Evolutionary conservation across 192 early-diverging fungal genomes (phyloP), one percentile per base, ranked within the genome.

Genomic region (Neocallimastix lanati): DNA sequence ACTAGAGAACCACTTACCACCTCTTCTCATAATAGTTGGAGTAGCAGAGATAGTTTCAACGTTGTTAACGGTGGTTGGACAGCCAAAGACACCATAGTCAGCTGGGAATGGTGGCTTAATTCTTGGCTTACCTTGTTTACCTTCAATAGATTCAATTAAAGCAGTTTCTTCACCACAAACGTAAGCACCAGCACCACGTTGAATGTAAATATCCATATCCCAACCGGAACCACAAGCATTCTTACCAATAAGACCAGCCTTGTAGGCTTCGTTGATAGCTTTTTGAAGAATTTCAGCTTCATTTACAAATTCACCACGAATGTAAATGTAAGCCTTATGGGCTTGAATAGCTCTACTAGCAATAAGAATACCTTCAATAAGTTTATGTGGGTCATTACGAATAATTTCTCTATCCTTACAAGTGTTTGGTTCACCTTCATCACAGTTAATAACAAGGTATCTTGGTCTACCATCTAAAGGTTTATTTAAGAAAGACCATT

Each of bases 401-500:
- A 95, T 88, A 80, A 96, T 97, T 86, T 98, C 96, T 81, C 96
- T 92, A 84, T 96, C 96, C 87, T 97, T 99, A 91, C 97, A 99
- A 77, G 97, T 99, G 76, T 96, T 95, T 12, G 97, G 97, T 86
- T 98, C 96, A 81, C 97, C 97, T 85, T 99, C 97, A 81, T 99
- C 96, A 79, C 96, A 95, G 85, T 99, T 99, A 82, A 99, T 92
- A 29, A 98, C 96, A 84, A 99, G 89, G 84, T 98, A 99, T 29
- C 94, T 91, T 33, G 97, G 89, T 77, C 88, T 85, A 36, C 86
- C 86, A 77, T 93, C 93, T 29, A 87, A 85, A 33, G 92, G 91
- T 83, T 99, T 99, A 87, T 97, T 97, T 96, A 99, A 97, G 84
- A 99, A 99, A 83, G 92, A 94, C 96, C 97, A 98, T 87, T 99